These are phyloP conservation scores for Lumnitzera racemosa DNA, from an alignment of 345 rosid species.

Conservation along the genomic window DNA sequence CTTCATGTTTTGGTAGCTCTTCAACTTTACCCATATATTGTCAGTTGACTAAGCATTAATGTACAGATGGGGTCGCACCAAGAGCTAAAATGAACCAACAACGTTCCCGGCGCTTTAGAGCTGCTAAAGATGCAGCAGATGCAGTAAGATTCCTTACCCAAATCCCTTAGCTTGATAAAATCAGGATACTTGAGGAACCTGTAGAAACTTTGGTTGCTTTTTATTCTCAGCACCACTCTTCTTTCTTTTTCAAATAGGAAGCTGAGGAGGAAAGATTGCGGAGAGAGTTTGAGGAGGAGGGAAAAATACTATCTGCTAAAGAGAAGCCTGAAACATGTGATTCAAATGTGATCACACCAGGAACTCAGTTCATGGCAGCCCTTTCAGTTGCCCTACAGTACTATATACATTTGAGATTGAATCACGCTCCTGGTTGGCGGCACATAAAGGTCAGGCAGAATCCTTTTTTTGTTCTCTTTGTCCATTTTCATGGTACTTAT, in stretches of 20 bases:
- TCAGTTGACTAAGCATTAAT: constrained; percentile 2
- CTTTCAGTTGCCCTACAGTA: constrained; percentile 90
- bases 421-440: constrained; percentile 75
- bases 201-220: neutral
- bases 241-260: constrained; percentile 32
- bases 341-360: constrained; percentile 98
- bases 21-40: neutral
- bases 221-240: neutral
- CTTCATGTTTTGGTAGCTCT: constrained; percentile 6
- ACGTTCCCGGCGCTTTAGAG: constrained; percentile 86
- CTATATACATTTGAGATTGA: constrained; percentile 79
- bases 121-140: constrained; percentile 96
- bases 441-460: constrained; percentile 63
- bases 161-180: too few species aligned
- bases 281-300: constrained; percentile 70
- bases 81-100: constrained; percentile 99
- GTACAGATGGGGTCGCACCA: constrained; percentile 95
- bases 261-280: constrained; percentile 90
- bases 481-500: constrained; percentile 15
- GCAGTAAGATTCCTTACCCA: constrained; percentile 39
- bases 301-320: constrained; percentile 44
- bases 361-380: constrained; percentile 87
- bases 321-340: constrained; percentile 80
- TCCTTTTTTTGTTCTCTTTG: constrained; percentile 6
- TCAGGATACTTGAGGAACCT: too few species aligned